Conservation (phyloP, 139 green algal genomes). For the Desmodesmus armatus region DNA sequence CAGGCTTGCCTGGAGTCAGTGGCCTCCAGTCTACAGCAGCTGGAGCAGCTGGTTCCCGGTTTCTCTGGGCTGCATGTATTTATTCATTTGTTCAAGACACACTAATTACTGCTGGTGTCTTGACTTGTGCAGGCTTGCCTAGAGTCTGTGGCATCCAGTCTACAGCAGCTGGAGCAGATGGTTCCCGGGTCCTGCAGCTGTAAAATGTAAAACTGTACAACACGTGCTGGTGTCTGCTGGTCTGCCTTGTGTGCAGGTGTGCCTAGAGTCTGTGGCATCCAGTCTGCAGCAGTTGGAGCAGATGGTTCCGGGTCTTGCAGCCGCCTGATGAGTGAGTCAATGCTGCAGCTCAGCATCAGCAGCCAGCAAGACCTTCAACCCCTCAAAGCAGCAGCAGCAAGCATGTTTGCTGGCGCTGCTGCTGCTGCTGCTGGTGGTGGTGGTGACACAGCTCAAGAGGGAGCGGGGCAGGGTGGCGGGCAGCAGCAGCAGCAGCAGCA, state of each 20-base stretch:
- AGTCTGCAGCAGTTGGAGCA: constrained; percentile 34
- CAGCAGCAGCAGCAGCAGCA: constrained; percentile 13
- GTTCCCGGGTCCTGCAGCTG: constrained; percentile 24
- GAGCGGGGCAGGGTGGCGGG: neutral
- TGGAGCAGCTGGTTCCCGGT: neutral
- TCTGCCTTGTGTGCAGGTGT: neutral
- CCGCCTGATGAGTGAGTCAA: constrained; percentile 27
- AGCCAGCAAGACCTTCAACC: constrained; percentile 3
- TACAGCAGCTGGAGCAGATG: constrained; percentile 38
- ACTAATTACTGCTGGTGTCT: too few species aligned
- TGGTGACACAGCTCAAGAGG: neutral
- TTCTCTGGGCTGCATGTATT: neutral
- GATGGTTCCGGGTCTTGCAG: constrained; percentile 17
- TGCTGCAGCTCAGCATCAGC: constrained; percentile 46
- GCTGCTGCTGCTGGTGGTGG: neutral
- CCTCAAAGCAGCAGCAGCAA: constrained; percentile 24
- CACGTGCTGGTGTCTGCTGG: too few species aligned
- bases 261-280: neutral
- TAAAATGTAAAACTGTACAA: too few species aligned
- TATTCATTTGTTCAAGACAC: too few species aligned
- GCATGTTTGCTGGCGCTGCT: constrained; percentile 34
- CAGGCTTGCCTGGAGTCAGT: neutral
- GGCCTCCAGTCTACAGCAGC: too few species aligned
- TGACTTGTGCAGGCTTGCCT: constrained; percentile 16
- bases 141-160: neutral